phyloP scores from a whole-genome alignment of 306 rosid species.

The Alnus rubra region DNA sequence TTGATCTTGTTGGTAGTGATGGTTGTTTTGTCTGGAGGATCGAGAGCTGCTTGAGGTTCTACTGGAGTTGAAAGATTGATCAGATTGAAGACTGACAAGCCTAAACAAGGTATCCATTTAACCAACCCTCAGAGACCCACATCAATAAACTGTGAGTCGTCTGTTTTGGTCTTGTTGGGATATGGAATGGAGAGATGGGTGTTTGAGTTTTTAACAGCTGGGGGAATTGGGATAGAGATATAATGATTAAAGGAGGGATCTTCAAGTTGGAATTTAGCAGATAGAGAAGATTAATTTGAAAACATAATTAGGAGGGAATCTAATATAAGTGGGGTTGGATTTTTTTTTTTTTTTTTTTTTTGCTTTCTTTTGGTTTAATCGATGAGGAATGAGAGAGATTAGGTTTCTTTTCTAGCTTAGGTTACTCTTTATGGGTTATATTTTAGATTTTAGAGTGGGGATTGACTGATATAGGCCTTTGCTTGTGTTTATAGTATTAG shows the following conservation, averaged over 20 bases:
- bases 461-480: conserved; percentile 31
- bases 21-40: conserved; percentile 54
- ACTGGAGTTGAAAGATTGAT: conserved; percentile 84
- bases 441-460: background rate
- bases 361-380: conserved; percentile 43
- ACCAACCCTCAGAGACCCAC: conserved; percentile 45
- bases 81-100: conserved; percentile 64
- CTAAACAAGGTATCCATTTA: conserved; percentile 99
- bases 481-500: conserved; percentile 51
- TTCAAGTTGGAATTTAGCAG: conserved; percentile 38
- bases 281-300: conserved; percentile 11
- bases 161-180: conserved; percentile 22
- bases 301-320: conserved; percentile 23
- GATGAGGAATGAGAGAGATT: conserved; percentile 37
- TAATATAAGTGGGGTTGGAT: conserved; percentile 16
- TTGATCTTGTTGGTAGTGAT: conserved; percentile 35
- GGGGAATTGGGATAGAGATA: conserved; percentile 29
- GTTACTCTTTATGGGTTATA: conserved; percentile 23
- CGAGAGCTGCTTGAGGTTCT: conserved; percentile 76
- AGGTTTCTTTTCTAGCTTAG: conserved; percentile 35
- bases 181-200: conserved; percentile 27
- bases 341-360: background rate
- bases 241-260: conserved; percentile 15
- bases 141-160: conserved; percentile 27
- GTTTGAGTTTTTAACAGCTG: conserved; percentile 57